These are phyloP conservation scores for Solanum appendiculatum DNA, from an alignment of 257 asterid species.

Conservation along the genomic window DNA sequence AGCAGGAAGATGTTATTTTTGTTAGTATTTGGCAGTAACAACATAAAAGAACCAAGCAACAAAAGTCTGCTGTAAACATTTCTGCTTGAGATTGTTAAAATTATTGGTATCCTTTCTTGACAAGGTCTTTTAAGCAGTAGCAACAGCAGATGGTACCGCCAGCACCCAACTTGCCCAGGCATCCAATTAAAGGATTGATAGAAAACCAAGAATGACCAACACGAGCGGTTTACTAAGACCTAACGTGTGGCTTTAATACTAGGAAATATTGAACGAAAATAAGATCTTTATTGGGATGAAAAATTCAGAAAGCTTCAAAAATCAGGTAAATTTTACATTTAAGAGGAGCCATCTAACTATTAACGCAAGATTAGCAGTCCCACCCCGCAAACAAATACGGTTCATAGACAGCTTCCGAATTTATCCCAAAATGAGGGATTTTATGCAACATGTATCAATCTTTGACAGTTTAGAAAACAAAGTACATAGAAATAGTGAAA, in stretches of 20 bases:
- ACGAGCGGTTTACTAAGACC: background rate
- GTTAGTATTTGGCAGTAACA: background rate
- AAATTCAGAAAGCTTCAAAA: background rate
- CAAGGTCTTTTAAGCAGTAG: background rate
- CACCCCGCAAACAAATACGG: background rate
- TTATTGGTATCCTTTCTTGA: background rate
- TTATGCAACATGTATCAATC: background rate
- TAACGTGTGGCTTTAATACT: background rate
- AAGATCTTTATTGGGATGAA: background rate
- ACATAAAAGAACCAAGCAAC: background rate
- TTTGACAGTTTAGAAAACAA: background rate
- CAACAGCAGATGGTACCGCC: background rate
- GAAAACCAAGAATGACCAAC: background rate
- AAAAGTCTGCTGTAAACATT: background rate
- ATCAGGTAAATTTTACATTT: background rate
- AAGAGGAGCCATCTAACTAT: background rate
- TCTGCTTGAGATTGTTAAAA: background rate
- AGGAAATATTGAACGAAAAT: background rate
- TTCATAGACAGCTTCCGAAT: background rate
- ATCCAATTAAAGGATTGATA: background rate
- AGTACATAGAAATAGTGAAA: background rate
- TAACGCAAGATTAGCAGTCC: background rate
- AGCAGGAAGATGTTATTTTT: background rate
- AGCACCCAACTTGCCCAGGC: background rate
- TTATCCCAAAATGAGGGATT: background rate